These are phyloP conservation scores for Aspergillus sp. DNA, from an alignment of 2,329 filamentous ascomycete genomes.

Conservation along the genomic window DNA sequence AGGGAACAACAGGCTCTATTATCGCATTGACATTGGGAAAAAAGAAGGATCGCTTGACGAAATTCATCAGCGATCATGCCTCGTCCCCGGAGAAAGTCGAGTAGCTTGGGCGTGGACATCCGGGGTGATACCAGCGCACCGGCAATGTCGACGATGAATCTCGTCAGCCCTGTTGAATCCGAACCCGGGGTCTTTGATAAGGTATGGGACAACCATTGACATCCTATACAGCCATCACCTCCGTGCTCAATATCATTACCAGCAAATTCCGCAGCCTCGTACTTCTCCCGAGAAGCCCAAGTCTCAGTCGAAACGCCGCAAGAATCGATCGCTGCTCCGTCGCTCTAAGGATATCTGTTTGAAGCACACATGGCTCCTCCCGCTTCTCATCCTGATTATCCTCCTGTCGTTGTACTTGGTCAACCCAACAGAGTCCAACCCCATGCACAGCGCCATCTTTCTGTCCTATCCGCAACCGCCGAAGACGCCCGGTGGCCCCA, in stretches of 20 bases:
- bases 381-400: slow-evolving; percentile 59
- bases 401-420: slow-evolving; percentile 64
- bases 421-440: slow-evolving; percentile 72
- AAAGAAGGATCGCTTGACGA: too few relatives aligned
- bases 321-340: slow-evolving; percentile 36
- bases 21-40: neutral
- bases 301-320: slow-evolving; percentile 39
- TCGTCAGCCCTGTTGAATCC: slow-evolving; percentile 24
- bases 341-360: slow-evolving; percentile 38
- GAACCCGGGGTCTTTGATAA: slow-evolving; percentile 13
- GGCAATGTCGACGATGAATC: slow-evolving; percentile 41
- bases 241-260: neutral
- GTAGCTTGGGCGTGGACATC: slow-evolving; percentile 41
- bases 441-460: slow-evolving; percentile 74
- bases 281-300: slow-evolving; percentile 25
- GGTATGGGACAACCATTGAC: slow-evolving; percentile 15
- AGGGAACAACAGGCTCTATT: neutral
- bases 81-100: slow-evolving; percentile 38
- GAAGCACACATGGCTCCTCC: slow-evolving; percentile 57
- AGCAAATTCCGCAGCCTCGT: slow-evolving; percentile 16
- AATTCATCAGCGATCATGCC: slow-evolving; percentile 21
- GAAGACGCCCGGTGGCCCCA: slow-evolving; percentile 40
- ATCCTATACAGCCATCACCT: neutral
- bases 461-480: slow-evolving; percentile 73
- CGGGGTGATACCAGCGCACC: slow-evolving; percentile 42